A percentile compares a stretch with the other conserved stretches of the same genome.
Evolutionary conservation across 2,329 filamentous ascomycete genomes (phyloP).

Genomic region (Kalmusia sp.): DNA sequence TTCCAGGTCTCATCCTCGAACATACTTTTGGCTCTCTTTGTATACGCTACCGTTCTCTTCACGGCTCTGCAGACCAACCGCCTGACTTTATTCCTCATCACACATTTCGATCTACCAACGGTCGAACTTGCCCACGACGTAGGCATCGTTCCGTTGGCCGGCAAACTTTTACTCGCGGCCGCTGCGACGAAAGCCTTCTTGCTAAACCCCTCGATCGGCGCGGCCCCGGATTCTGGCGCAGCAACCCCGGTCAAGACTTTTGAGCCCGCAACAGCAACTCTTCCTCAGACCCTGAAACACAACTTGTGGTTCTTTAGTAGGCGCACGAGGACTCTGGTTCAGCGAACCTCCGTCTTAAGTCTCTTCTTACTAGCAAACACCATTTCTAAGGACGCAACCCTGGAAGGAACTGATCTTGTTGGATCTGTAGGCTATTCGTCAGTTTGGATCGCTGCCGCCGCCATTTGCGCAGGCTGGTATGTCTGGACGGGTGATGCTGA

Average conservation of each 20-base stretch:
- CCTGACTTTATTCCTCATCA: conserved; percentile 74
- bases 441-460: conserved; percentile 74
- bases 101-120: conserved; percentile 76
- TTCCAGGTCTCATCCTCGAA: conserved; percentile 61
- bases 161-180: conserved; percentile 71
- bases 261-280: conserved; percentile 68
- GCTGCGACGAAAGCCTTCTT: conserved; percentile 77
- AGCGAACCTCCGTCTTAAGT: conserved; percentile 61
- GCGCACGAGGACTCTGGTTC: conserved; percentile 67
- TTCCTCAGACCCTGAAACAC: conserved; percentile 73
- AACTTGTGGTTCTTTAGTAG: conserved; percentile 76
- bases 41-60: conserved; percentile 79
- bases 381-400: conserved; percentile 70
- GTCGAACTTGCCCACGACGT: conserved; percentile 72
- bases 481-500: conserved; percentile 55
- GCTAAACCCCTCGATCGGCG: conserved; percentile 72
- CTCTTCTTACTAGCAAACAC: conserved; percentile 58
- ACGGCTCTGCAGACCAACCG: conserved; percentile 69
- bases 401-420: conserved; percentile 72
- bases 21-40: conserved; percentile 70
- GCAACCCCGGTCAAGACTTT: conserved; percentile 62
- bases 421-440: conserved; percentile 77
- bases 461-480: conserved; percentile 65
- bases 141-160: conserved; percentile 55
- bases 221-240: conserved; percentile 57